phyloP scores from a whole-genome alignment of 441 rosid genomes.

The Bocquillonia castaneifolia region DNA sequence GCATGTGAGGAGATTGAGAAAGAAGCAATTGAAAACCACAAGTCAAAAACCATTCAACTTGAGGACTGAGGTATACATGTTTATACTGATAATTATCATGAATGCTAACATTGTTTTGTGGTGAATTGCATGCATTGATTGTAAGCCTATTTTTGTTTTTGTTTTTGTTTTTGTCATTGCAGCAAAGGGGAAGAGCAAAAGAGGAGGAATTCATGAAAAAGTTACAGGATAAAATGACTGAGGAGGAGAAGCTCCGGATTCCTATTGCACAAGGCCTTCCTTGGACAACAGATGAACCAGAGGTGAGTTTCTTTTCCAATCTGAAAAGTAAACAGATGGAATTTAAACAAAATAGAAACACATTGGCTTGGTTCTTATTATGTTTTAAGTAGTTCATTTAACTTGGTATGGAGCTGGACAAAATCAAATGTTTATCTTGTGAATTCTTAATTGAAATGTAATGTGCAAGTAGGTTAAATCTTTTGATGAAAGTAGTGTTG shows the following conservation, averaged over 20 bases:
- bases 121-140: not conserved
- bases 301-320: constrained; percentile 55
- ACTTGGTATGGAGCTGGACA: not conserved
- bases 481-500: not conserved
- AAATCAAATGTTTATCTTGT: not conserved
- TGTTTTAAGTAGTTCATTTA: not conserved
- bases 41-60: constrained; percentile 72
- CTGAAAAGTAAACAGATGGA: not conserved
- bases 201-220: constrained; percentile 81
- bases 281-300: constrained; percentile 94
- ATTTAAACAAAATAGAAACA: not conserved
- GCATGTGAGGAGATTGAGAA: constrained; percentile 67
- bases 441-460: not conserved
- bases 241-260: constrained; percentile 65
- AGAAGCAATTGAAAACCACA: constrained; percentile 63
- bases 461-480: not conserved
- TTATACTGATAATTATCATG: constrained; percentile 1
- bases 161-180: constrained; percentile 20
- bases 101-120: not conserved
- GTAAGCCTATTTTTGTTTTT: not conserved
- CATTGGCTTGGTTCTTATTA: not conserved
- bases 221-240: constrained; percentile 56
- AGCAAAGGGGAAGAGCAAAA: constrained; percentile 87
- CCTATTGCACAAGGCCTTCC: constrained; percentile 97
- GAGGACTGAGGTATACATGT: constrained; percentile 68